Conservation (phyloP, 2,329 filamentous ascomycete genomes). For the Trichoderma citrinoviride region DNA sequence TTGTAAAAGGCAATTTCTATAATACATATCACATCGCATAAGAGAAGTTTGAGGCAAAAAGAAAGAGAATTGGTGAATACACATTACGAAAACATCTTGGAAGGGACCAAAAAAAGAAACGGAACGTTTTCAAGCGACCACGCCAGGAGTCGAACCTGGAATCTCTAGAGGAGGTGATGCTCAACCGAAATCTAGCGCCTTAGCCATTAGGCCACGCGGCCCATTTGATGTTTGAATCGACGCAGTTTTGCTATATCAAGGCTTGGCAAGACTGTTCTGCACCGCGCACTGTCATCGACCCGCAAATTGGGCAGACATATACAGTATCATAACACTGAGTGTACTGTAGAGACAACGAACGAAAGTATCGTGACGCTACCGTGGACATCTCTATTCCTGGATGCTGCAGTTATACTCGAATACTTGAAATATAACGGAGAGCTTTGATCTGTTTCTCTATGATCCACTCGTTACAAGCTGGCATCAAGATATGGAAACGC, state of each 20-base stretch:
- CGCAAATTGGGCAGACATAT: no score
- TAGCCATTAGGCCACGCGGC: conserved; percentile 46
- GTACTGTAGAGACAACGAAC: background rate
- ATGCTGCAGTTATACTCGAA: background rate
- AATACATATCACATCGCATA: background rate
- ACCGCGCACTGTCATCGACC: background rate
- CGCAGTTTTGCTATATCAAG: background rate
- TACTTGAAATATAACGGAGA: no score
- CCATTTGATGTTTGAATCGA: conserved; percentile 23
- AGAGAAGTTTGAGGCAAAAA: background rate
- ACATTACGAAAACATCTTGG: background rate
- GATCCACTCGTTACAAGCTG: no score
- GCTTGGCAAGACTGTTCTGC: fast-evolving
- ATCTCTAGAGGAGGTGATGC: conserved; percentile 39
- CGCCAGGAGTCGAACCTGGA: conserved; percentile 46
- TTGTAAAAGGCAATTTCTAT: background rate
- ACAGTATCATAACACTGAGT: background rate
- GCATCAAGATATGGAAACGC: no score
- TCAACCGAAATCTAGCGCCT: conserved; percentile 44
- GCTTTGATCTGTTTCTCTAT: no score
- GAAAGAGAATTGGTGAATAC: conserved; percentile 6
- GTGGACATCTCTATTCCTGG: background rate
- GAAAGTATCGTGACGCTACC: background rate
- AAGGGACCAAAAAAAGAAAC: conserved; percentile 10
- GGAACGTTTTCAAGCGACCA: conserved; percentile 32